phyloP scores from a whole-genome alignment of 2,329 filamentous ascomycete species.

The Colletotrichum aenigma region DNA sequence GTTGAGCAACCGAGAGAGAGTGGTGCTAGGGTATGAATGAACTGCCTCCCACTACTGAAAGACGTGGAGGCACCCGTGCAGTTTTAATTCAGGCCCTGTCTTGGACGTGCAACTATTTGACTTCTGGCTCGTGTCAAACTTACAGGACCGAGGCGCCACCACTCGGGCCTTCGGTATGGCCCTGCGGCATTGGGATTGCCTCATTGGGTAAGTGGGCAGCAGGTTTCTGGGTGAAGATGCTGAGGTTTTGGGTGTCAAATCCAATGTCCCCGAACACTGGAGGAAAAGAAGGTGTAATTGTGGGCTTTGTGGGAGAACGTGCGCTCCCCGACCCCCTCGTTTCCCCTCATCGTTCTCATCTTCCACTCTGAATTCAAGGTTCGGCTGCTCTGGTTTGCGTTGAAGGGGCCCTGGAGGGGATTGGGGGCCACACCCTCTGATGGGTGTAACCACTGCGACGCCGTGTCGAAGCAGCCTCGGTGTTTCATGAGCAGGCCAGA shows the following conservation, averaged over 20 bases:
- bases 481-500: neutral
- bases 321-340: neutral
- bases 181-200: neutral
- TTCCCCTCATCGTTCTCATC: neutral
- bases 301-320: neutral
- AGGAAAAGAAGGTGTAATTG: neutral
- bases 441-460: neutral
- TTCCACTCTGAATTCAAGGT: neutral
- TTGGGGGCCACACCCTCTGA: neutral
- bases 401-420: neutral
- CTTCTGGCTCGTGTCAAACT: constrained; percentile 14
- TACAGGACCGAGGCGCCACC: neutral
- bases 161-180: neutral
- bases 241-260: neutral
- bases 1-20: neutral
- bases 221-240: neutral
- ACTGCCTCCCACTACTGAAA: accelerated
- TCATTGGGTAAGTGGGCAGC: neutral
- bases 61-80: constrained; percentile 10
- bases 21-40: neutral
- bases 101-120: neutral
- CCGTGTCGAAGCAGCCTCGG: neutral
- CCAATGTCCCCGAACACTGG: neutral
- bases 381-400: neutral
- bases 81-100: constrained; percentile 4